These are phyloP conservation scores for Serendipita sp. DNA, from an alignment of 768 basidiomycete genomes.

Conservation along the genomic window DNA sequence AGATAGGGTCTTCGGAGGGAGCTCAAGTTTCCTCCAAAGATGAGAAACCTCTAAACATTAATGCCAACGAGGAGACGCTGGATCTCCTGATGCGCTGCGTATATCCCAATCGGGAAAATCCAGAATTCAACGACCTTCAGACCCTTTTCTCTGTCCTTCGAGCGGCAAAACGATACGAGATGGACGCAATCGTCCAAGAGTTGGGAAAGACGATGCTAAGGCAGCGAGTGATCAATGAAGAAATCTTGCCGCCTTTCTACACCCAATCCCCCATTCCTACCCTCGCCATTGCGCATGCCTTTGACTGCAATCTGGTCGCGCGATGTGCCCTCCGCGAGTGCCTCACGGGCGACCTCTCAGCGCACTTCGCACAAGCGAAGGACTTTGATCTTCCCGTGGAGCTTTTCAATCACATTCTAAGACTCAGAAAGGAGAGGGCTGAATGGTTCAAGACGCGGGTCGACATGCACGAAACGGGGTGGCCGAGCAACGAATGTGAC, in stretches of 20 bases:
- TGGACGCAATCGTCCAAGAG: neutral
- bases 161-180: neutral
- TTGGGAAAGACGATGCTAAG: neutral
- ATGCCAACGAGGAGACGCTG: neutral
- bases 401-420: neutral
- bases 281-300: neutral
- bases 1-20: neutral
- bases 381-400: neutral
- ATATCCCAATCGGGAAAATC: neutral
- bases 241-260: neutral
- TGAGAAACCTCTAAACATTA: neutral
- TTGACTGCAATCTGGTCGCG: neutral
- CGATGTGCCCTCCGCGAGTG: neutral
- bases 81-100: neutral
- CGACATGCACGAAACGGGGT: neutral
- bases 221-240: neutral
- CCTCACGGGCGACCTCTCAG: neutral
- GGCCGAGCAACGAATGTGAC: neutral
- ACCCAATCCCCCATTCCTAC: neutral
- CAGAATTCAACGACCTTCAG: neutral
- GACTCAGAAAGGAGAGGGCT: neutral
- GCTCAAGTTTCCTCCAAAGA: neutral
- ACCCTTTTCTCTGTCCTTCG: neutral
- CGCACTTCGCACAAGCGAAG: neutral
- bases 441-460: neutral